Evolutionary conservation across 176 grass and related monocot species (phyloP).

Genomic region (Carex scoparia): DNA sequence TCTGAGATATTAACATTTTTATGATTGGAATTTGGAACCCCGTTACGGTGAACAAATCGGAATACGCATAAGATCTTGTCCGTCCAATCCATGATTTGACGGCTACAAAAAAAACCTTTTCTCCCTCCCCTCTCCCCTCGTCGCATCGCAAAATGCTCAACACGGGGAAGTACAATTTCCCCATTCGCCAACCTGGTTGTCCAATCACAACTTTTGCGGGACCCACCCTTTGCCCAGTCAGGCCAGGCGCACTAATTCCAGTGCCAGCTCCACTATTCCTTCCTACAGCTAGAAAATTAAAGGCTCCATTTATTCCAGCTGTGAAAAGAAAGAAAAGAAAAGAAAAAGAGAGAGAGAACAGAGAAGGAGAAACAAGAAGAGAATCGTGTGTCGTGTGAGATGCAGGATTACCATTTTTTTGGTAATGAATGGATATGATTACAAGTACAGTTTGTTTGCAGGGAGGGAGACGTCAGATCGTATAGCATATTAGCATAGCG

Average conservation of each 20-base stretch:
- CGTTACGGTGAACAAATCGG: background rate
- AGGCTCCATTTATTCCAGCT: background rate
- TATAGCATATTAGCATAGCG: too few species aligned
- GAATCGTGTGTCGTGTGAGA: background rate
- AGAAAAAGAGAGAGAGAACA: background rate
- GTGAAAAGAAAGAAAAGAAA: background rate
- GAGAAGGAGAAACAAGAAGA: background rate
- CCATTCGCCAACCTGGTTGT: background rate
- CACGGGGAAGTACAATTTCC: background rate
- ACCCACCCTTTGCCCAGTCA: background rate
- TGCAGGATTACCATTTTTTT: background rate
- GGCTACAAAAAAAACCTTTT: background rate
- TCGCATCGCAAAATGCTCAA: background rate
- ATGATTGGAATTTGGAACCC: background rate
- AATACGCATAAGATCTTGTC: background rate
- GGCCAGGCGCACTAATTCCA: constrained; percentile 2
- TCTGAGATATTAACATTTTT: background rate
- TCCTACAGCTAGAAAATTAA: background rate
- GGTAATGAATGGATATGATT: constrained; percentile 7
- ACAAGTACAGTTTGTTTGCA: background rate
- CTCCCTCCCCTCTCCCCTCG: background rate
- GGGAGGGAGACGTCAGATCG: background rate
- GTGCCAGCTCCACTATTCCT: constrained; percentile 1
- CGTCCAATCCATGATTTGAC: constrained; percentile 8
- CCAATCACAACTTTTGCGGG: background rate